Conservation (phyloP, 306 rosid species). For the Luffa aegyptiaca region DNA sequence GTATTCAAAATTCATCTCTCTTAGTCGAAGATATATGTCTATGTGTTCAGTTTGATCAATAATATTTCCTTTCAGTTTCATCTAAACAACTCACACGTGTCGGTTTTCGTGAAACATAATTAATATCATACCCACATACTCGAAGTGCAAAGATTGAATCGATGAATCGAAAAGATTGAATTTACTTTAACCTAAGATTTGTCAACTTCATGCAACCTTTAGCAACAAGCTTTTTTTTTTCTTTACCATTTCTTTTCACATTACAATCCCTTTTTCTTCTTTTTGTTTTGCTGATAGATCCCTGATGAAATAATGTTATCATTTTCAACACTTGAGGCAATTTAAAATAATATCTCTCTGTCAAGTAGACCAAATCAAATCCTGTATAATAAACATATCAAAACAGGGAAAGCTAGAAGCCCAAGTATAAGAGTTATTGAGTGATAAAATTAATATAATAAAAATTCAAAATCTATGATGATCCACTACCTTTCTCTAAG, state of each 20-base stretch:
- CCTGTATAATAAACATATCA: neutral
- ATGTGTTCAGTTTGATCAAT: no score
- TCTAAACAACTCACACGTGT: no score
- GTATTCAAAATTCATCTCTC: no score
- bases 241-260: neutral
- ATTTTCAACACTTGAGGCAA: neutral
- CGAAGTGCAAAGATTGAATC: no score
- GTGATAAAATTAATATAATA: neutral
- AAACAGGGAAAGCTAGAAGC: neutral
- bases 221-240: no score
- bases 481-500: neutral
- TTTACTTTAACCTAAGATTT: neutral
- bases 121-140: no score
- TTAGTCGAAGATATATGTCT: no score
- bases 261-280: neutral
- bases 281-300: neutral
- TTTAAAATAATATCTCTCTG: neutral
- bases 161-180: neutral
- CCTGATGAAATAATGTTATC: neutral
- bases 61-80: no score
- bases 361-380: conserved; percentile 3
- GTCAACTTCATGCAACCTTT: no score
- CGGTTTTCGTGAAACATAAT: no score
- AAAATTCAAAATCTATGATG: neutral
- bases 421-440: neutral